Base-by-base conservation (phyloP, 306 rosid species). In the Spatholobus suberectus region DNA sequence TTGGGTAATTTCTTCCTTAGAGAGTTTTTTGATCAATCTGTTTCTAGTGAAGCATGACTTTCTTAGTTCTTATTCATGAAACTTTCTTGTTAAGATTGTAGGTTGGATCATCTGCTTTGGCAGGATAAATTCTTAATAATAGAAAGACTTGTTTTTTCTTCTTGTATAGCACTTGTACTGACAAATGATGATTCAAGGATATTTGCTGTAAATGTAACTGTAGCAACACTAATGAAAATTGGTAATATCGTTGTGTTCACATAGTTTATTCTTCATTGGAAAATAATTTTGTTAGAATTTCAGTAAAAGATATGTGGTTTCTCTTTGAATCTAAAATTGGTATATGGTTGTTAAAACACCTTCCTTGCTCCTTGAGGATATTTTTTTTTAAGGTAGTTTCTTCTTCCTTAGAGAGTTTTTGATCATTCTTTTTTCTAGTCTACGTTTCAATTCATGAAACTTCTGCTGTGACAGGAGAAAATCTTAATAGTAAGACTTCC, bases 221-320 rank as follows among this genome's bases (percentile, higher is more conserved):
- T 62, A 65, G 23, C 18, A 27, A 58, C 29, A 9, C 14, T 55
- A 14, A 21, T 20, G 62, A 55, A 55, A 55, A 20, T 7, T 17
- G 97, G 97, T 95, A 93, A 91, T 18, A 59, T 43, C 43, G 17
- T 38, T 55, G 63, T 76, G 14, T 74, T 84, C 35, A 79, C 74
- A 75, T 21, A 18, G 43, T 40, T 8, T 44, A 40, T 49, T 58
- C 46, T 62, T 62, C 8, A 41, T 29, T 62, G 32, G 55, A 44
- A 29, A 35, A 72, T 59, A 43, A 11, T 23, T 47, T 27, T 72
- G 29, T 72, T 47, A 27, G 41, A 20, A 35, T 24, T 41, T 77
- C 65, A 32, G 49, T 13, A 66, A 40, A 18, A 57, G 6, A 41
- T 58, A 18, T 21, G 24, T n/a, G 13, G 34, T 71, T 59, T 61